Percentiles rank a stretch among this genome's conserved stretches.
These are phyloP conservation scores for Colletotrichum trifolii DNA, from an alignment of 2,329 filamentous ascomycete genomes.

Conservation along the genomic window DNA sequence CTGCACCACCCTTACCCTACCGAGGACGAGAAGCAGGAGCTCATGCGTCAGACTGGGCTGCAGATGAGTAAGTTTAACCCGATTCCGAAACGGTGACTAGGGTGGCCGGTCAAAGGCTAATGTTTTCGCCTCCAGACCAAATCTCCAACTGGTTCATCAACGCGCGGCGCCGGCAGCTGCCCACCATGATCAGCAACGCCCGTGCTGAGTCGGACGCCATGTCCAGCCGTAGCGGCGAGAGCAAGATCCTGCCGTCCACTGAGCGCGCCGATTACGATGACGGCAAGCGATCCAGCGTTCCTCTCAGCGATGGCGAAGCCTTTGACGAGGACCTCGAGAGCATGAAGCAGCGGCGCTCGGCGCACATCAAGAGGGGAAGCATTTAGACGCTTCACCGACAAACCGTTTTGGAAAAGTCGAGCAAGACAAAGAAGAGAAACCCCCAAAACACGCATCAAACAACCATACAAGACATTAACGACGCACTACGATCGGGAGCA, in stretches of 20 bases:
- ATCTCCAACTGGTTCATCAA: slow-evolving; percentile 89
- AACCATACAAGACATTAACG: slow-evolving; percentile 27
- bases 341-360: slow-evolving; percentile 46
- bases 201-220: slow-evolving; percentile 63
- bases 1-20: slow-evolving; percentile 84
- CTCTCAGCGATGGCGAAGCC: slow-evolving; percentile 60
- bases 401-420: no score
- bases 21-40: slow-evolving; percentile 81
- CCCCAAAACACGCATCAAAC: background rate
- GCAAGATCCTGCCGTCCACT: slow-evolving; percentile 51
- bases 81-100: slow-evolving; percentile 11
- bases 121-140: slow-evolving; percentile 59
- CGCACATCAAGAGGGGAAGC: slow-evolving; percentile 58
- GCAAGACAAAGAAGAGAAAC: slow-evolving; percentile 7
- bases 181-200: slow-evolving; percentile 68
- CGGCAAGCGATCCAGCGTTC: slow-evolving; percentile 48
- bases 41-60: slow-evolving; percentile 80
- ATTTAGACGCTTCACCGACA: slow-evolving; percentile 44
- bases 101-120: slow-evolving; percentile 35
- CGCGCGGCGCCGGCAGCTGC: slow-evolving; percentile 74
- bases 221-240: slow-evolving; percentile 44
- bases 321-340: slow-evolving; percentile 57
- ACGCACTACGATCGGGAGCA: slow-evolving; percentile 27
- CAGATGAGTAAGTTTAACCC: slow-evolving; percentile 74
- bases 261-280: slow-evolving; percentile 53